These are phyloP conservation scores for Phascolomyces articulosus DNA, from an alignment of 371 early-diverging fungal species.

Conservation along the genomic window DNA sequence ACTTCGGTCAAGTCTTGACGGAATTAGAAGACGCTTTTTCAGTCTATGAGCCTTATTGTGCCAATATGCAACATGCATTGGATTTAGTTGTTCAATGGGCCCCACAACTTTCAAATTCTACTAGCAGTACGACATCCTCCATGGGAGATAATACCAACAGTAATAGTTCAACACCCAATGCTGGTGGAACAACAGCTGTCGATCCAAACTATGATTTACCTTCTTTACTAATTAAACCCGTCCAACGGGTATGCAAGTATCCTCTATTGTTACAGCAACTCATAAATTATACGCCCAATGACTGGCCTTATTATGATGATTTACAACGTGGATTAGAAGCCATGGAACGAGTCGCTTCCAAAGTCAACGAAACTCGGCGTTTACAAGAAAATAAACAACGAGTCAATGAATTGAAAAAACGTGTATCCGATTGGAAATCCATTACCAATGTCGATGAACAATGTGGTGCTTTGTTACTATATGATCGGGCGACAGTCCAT, in stretches of 20 bases:
- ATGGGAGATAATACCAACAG: not conserved
- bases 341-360: constrained; percentile 84
- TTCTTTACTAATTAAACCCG: constrained; percentile 93
- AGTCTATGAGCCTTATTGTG: constrained; percentile 95
- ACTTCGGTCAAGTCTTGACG: constrained; percentile 83
- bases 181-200: constrained; percentile 67
- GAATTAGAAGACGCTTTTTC: constrained; percentile 85
- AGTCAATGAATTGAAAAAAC: constrained; percentile 75
- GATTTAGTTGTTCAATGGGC: constrained; percentile 51
- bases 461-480: constrained; percentile 84
- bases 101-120: constrained; percentile 49
- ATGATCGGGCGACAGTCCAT: constrained; percentile 81
- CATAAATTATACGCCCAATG: constrained; percentile 70
- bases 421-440: constrained; percentile 53
- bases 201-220: constrained; percentile 81
- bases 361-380: constrained; percentile 92
- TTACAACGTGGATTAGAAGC: constrained; percentile 75
- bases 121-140: too few species aligned
- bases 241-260: constrained; percentile 97
- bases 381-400: constrained; percentile 80
- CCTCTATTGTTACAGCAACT: constrained; percentile 88
- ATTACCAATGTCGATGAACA: constrained; percentile 34
- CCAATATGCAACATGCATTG: constrained; percentile 83
- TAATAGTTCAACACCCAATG: too few species aligned
- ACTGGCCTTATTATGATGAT: constrained; percentile 68